phyloP scores from a whole-genome alignment of 2,329 filamentous ascomycete genomes.

The Mollisia scopiformis region DNA sequence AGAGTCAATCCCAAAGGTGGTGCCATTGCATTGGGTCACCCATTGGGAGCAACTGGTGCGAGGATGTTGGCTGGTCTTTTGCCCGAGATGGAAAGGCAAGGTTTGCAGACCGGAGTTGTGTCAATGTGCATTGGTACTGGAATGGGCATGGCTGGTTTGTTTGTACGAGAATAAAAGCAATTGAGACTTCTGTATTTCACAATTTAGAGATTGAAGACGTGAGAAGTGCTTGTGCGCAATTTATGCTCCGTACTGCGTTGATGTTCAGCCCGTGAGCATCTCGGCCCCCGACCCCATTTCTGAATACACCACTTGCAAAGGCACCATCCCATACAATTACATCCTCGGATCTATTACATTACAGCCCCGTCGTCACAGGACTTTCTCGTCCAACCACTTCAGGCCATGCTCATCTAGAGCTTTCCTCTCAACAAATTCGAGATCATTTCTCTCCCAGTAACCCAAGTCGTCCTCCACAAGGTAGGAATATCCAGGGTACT shows the following conservation, averaged over 20 bases:
- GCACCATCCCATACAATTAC: constrained; percentile 1
- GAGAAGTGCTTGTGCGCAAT: background rate
- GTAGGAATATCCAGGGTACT: constrained; percentile 87
- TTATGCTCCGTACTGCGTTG: too few relatives aligned
- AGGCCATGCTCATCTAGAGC: constrained; percentile 44
- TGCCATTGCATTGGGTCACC: constrained; percentile 92
- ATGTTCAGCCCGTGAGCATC: too few relatives aligned
- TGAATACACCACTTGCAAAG: too few relatives aligned
- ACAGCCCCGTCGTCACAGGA: background rate
- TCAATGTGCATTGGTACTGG: constrained; percentile 89
- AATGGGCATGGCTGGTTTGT: constrained; percentile 75
- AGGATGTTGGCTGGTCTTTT: constrained; percentile 72
- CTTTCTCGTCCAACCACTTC: background rate
- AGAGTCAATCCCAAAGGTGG: constrained; percentile 91
- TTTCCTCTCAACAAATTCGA: constrained; percentile 72
- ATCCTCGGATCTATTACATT: background rate
- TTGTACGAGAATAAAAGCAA: constrained; percentile 59
- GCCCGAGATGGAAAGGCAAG: constrained; percentile 66
- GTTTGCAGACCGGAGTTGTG: constrained; percentile 78
- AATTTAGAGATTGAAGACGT: background rate
- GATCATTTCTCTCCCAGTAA: constrained; percentile 79
- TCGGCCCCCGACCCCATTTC: too few relatives aligned
- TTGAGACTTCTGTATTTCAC: background rate
- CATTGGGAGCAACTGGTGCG: constrained; percentile 85
- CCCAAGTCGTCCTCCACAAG: constrained; percentile 74